A percentile compares a stretch with the other conserved stretches of the same genome.
Conservation (phyloP, 106 monocot genomes). For the Platanthera guangdongensis region DNA sequence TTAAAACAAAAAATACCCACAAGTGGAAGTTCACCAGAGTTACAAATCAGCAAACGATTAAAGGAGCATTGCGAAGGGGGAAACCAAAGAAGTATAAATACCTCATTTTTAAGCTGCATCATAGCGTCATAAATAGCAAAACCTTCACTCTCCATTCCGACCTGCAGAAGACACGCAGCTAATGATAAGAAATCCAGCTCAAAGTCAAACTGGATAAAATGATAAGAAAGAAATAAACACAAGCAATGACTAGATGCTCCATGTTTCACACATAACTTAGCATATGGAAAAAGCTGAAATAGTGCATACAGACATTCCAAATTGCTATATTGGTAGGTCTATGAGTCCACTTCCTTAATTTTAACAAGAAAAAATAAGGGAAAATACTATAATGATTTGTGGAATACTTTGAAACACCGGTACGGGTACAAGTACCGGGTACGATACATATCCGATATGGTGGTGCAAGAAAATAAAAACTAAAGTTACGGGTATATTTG, state of each 20-base stretch:
- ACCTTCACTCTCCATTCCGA: slow-evolving; percentile 92
- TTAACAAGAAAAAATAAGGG: too few relatives aligned
- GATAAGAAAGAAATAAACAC: neutral
- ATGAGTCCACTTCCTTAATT: too few relatives aligned
- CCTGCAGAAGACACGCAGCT: slow-evolving; percentile 30
- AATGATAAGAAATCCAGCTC: neutral
- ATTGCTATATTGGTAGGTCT: too few relatives aligned
- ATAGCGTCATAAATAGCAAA: slow-evolving; percentile 98
- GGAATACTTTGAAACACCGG: too few relatives aligned
- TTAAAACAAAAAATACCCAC: neutral
- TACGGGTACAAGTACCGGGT: too few relatives aligned
- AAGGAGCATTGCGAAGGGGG: neutral
- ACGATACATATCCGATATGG: too few relatives aligned
- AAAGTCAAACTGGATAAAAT: neutral
- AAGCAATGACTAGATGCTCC: neutral
- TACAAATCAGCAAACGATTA: neutral
- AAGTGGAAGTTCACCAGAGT: neutral
- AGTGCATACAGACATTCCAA: too few relatives aligned
- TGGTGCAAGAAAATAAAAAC: too few relatives aligned
- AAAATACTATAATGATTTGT: too few relatives aligned
- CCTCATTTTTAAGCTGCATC: slow-evolving; percentile 98
- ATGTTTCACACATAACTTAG: neutral
- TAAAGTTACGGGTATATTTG: too few relatives aligned
- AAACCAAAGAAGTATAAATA: slow-evolving; percentile 14
- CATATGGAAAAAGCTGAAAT: neutral